Evolutionary conservation across 441 rosid species (phyloP).

Genomic region (Bocquillonia castaneifolia): DNA sequence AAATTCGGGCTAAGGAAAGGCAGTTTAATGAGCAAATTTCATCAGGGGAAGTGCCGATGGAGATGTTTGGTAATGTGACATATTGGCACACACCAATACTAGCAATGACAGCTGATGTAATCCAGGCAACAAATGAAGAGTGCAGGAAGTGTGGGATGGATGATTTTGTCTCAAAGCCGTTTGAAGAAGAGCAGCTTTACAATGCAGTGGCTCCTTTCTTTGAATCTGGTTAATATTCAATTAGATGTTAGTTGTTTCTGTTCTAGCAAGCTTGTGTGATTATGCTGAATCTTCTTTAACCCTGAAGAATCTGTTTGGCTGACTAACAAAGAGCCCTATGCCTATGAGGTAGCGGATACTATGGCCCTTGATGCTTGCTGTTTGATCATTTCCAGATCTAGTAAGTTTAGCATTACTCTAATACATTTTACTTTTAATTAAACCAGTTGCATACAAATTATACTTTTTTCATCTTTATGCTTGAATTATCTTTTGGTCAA

Average conservation of each 20-base stretch:
- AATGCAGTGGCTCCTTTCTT: constrained; percentile 70
- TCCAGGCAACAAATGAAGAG: constrained; percentile 69
- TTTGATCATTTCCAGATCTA: constrained; percentile 18
- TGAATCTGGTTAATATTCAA: constrained; percentile 35
- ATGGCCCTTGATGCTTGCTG: neutral
- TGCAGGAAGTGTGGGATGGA: constrained; percentile 89
- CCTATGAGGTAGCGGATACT: constrained; percentile 2
- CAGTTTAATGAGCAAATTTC: constrained; percentile 51
- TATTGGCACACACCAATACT: constrained; percentile 76
- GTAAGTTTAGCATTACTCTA: constrained; percentile 23
- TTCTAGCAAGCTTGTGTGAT: constrained; percentile 22
- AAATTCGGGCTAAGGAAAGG: constrained; percentile 54
- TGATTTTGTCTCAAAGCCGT: constrained; percentile 79
- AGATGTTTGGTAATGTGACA: constrained; percentile 35
- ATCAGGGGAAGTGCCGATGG: constrained; percentile 43
- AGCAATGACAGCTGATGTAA: constrained; percentile 97
- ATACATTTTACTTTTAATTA: constrained; percentile 7
- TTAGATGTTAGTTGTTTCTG: constrained; percentile 13
- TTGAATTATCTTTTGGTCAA: neutral
- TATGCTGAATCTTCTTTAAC: constrained; percentile 17
- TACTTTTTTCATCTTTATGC: neutral
- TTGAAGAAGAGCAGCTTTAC: constrained; percentile 83
- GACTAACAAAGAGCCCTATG: constrained; percentile 18
- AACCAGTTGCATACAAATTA: neutral
- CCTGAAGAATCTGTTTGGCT: constrained; percentile 19